Evolutionary conservation across 495 filamentous ascomycete genomes (phyloP).

Genomic region (Neurospora sp.): DNA sequence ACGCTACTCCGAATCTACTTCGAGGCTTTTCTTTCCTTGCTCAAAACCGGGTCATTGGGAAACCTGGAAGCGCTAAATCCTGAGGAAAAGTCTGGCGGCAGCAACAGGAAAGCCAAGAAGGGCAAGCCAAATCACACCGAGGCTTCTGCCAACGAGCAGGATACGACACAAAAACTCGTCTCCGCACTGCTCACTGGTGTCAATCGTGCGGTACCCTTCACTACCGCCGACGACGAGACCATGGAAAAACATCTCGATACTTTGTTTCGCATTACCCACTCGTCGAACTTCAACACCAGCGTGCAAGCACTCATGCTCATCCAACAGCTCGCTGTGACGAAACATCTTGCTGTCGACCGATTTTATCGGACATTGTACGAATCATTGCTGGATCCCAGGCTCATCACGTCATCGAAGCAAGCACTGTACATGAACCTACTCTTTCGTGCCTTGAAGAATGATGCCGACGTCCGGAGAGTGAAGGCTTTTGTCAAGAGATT

Average conservation of each 20-base stretch:
- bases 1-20: conserved; percentile 86
- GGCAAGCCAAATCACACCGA: conserved; percentile 7
- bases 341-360: conserved; percentile 67
- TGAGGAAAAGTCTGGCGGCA: conserved; percentile 13
- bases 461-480: conserved; percentile 75
- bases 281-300: conserved; percentile 96
- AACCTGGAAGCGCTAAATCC: conserved; percentile 9
- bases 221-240: conserved; percentile 64
- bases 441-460: conserved; percentile 76
- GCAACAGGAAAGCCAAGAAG: conserved; percentile 12
- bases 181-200: conserved; percentile 87
- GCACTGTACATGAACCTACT: conserved; percentile 87
- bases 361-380: conserved; percentile 96
- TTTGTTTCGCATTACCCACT: conserved; percentile 89
- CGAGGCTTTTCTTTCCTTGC: conserved; percentile 58
- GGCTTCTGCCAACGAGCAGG: conserved; percentile 34
- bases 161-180: conserved; percentile 72
- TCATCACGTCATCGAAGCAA: conserved; percentile 87
- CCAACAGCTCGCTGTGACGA: conserved; percentile 75
- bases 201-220: conserved; percentile 90
- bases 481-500: conserved; percentile 93
- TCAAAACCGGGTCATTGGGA: conserved; percentile 48
- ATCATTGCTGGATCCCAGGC: conserved; percentile 79
- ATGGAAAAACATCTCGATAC: conserved; percentile 86
- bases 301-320: conserved; percentile 94